A percentile compares a stretch with the other conserved stretches of the same genome.
These are phyloP conservation scores for Lenwebbia sp. DNA, from an alignment of 345 rosid species.

Conservation along the genomic window DNA sequence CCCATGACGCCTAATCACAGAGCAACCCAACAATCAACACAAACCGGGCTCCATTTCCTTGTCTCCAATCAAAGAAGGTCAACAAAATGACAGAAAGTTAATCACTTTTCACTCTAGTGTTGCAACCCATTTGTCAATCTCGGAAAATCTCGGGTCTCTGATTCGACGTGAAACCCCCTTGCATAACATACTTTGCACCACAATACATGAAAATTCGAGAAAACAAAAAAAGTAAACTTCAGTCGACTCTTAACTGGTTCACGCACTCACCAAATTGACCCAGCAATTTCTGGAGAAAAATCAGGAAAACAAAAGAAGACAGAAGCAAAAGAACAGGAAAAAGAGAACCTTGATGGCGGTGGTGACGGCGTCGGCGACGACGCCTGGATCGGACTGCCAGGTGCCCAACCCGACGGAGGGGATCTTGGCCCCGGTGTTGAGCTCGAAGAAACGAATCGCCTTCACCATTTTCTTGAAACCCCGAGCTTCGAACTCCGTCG, in stretches of 20 bases:
- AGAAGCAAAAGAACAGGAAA: not conserved
- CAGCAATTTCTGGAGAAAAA: not conserved
- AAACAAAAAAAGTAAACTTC: not conserved
- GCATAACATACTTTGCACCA: not conserved
- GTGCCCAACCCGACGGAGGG: slow-evolving; percentile 44
- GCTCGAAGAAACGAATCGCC: slow-evolving; percentile 28
- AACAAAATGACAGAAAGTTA: not conserved
- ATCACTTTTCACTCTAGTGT: not conserved
- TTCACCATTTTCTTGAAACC: not conserved
- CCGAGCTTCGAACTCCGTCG: not conserved
- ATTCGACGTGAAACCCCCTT: not conserved
- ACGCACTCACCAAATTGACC: not conserved
- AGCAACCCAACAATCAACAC: not conserved
- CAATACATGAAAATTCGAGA: not conserved
- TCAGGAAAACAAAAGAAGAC: not conserved
- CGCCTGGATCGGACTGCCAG: slow-evolving; percentile 22
- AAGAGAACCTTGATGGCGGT: slow-evolving; percentile 16
- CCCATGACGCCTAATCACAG: not conserved
- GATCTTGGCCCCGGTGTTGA: slow-evolving; percentile 40
- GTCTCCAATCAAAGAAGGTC: not conserved
- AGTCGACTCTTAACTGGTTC: not conserved
- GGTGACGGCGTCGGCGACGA: slow-evolving; percentile 12
- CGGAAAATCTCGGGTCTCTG: not conserved
- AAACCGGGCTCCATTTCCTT: not conserved
- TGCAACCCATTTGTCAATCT: not conserved